phyloP scores from a whole-genome alignment of 495 filamentous ascomycete genomes.

The Haplographium delicatum region DNA sequence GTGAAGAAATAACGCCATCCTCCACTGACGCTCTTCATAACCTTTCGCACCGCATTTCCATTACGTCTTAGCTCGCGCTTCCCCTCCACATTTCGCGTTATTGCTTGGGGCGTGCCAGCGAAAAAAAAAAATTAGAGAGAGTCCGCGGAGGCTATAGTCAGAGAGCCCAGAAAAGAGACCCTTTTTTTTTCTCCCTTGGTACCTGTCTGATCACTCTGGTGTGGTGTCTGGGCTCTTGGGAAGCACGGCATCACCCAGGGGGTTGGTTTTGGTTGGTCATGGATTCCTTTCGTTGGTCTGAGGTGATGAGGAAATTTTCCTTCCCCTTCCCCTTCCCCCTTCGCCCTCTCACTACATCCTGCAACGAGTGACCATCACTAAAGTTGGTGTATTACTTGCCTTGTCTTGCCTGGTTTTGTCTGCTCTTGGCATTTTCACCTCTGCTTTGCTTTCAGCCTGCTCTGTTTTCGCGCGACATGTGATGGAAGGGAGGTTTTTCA shows the following conservation, averaged over 20 bases:
- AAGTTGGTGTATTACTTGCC: not conserved
- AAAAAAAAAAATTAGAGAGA: not conserved
- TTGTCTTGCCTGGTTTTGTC: not conserved
- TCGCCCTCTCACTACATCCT: too few species aligned
- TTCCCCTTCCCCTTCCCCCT: too few species aligned
- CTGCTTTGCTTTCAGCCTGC: not conserved
- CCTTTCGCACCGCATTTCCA: not conserved
- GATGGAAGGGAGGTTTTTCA: too few species aligned
- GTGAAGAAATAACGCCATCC: conserved; percentile 8
- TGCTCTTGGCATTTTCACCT: not conserved
- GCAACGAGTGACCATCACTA: too few species aligned
- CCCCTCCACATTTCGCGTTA: not conserved
- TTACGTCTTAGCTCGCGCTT: conserved; percentile 9
- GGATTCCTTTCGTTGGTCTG: not conserved
- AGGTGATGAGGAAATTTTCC: not conserved
- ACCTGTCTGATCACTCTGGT: too few species aligned
- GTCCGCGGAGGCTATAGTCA: not conserved
- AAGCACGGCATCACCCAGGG: too few species aligned
- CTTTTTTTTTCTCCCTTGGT: too few species aligned
- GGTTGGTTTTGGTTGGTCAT: not conserved
- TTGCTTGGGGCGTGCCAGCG: not conserved
- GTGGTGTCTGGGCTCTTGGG: too few species aligned
- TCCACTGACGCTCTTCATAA: too few species aligned
- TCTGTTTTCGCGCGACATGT: too few species aligned
- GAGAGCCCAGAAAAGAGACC: not conserved